Evolutionary conservation across 768 basidiomycete genomes (phyloP), one percentile per base, ranked within the genome.

Genomic region (Suillus clintonianus): DNA sequence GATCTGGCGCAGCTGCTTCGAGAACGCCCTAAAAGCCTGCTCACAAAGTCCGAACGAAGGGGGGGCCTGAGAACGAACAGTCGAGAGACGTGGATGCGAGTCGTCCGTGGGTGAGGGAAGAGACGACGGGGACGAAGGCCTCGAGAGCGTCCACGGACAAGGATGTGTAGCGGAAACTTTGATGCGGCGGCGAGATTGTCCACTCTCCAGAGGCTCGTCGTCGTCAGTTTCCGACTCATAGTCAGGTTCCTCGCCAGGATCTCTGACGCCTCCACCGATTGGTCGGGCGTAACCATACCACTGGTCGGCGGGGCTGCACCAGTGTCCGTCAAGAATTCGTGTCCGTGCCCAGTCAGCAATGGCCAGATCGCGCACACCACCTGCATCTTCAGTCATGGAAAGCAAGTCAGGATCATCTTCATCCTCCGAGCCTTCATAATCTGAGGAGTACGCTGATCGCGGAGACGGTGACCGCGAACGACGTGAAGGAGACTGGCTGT

Each of bases 231-330:
- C 74, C 42, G 62, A 71, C 45, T 75, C 74, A 42, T 64, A 62
- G n/a, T 71, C 67, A 15, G 71, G 71, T 8, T 74, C 73, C 30
- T 72, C 68, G 24, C 68, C 69, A 2, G 60, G 61, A 30, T 67
- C 73, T 51, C 69, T 64, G 62, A 72, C 63, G 79, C 81, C 50
- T 62, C 77, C 58, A 63, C 71, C 61, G 73, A 76, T 67, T 74
- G 78, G 60, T 82, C 83, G 36, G 71, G 79, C 62, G 76, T 81
- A 71, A 11, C 77, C 74, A 58, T 86, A 90, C 83, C 84, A 91
- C 53, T 85, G 80, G 71, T 93, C 91, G 0, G 86, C 89, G 11
- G 91, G 91, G 57, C 83, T 88, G 50, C 87, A 74, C 91, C 91
- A 93, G 67, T 86, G 82, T 3, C 91, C 91, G 61, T 93, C 90